Conservation (phyloP, 1,284 basidiomycete genomes). For the Termitomyces sp. region DNA sequence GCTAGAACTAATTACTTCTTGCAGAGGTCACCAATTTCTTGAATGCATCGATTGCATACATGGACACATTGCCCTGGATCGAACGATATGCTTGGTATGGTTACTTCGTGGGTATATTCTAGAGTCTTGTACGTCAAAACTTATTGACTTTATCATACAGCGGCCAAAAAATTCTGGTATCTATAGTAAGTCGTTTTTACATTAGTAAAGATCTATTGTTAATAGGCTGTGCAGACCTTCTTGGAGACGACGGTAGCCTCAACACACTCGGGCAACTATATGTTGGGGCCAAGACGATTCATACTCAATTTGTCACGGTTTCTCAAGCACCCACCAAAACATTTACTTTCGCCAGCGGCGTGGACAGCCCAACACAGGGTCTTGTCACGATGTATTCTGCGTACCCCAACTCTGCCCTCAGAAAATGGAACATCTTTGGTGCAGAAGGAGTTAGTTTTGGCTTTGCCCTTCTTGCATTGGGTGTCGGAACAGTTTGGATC, state of each 20-base stretch:
- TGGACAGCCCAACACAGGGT: constrained; percentile 28
- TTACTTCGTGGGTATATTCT: constrained; percentile 35
- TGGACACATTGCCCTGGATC: constrained; percentile 38
- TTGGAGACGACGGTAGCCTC: constrained; percentile 36
- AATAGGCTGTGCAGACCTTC: constrained; percentile 28
- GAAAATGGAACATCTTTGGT: constrained; percentile 10
- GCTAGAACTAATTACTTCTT: background rate
- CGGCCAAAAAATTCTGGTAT: constrained; percentile 32
- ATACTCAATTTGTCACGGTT: constrained; percentile 29
- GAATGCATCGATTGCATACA: constrained; percentile 35
- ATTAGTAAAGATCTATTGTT: background rate
- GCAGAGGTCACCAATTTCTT: constrained; percentile 36
- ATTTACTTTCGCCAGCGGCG: constrained; percentile 29
- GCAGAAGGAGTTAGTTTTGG: constrained; percentile 4
- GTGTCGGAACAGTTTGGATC: constrained; percentile 10
- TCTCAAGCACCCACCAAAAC: constrained; percentile 22
- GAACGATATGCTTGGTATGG: constrained; percentile 46
- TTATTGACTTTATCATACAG: constrained; percentile 18
- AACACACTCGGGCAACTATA: constrained; percentile 39
- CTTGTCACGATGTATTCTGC: constrained; percentile 30
- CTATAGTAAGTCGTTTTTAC: constrained; percentile 31
- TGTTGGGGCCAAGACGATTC: constrained; percentile 34
- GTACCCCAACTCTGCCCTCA: constrained; percentile 6
- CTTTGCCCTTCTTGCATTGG: constrained; percentile 7
- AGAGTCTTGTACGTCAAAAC: background rate